Evolutionary conservation across 768 basidiomycete genomes (phyloP).

Genomic region (Amanita polypyramis): DNA sequence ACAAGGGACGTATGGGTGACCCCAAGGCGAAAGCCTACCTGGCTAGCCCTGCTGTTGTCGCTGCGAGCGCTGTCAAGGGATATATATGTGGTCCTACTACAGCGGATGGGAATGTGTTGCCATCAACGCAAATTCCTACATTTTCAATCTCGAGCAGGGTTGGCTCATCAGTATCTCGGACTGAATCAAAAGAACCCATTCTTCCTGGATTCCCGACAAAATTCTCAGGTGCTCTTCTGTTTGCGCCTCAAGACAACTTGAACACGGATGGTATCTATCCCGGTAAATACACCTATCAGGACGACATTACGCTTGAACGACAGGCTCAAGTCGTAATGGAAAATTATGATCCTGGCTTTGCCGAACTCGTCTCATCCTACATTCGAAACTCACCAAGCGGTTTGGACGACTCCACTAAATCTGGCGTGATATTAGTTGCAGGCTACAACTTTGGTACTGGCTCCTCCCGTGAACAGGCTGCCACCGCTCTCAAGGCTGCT

Average conservation of each 20-base stretch:
- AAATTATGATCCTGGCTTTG: constrained; percentile 92
- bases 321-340: constrained; percentile 99
- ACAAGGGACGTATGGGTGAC: constrained; percentile 97
- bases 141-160: constrained; percentile 40
- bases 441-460: constrained; percentile 99
- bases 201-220: constrained; percentile 72
- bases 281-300: constrained; percentile 98
- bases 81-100: constrained; percentile 79
- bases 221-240: constrained; percentile 82
- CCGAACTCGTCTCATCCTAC: constrained; percentile 51
- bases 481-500: constrained; percentile 91
- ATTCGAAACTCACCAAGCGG: constrained; percentile 16
- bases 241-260: constrained; percentile 92
- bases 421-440: constrained; percentile 74
- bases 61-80: constrained; percentile 89
- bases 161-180: constrained; percentile 16
- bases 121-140: constrained; percentile 39
- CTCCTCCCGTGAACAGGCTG: constrained; percentile 96
- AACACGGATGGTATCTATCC: constrained; percentile 99
- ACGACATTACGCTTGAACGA: constrained; percentile 90
- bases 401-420: constrained; percentile 23
- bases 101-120: constrained; percentile 41
- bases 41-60: constrained; percentile 93
- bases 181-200: constrained; percentile 46
- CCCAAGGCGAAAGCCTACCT: constrained; percentile 94